Percentiles rank a stretch among this genome's conserved stretches.
Conservation (phyloP, 345 rosid species). For the Ailanthus altissimus region DNA sequence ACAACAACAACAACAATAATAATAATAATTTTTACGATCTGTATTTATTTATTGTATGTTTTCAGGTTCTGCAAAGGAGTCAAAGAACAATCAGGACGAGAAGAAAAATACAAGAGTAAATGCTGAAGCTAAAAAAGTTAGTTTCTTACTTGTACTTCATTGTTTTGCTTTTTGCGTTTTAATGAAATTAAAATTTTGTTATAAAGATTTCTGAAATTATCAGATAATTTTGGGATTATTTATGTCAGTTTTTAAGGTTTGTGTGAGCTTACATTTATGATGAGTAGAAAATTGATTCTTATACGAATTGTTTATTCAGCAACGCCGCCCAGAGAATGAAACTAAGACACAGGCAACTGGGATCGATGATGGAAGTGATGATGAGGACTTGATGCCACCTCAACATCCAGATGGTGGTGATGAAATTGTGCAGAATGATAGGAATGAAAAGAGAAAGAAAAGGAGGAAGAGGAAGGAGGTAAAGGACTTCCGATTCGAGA, state of each 20-base stretch:
- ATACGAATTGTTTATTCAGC: conserved; percentile 22
- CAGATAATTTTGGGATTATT: background rate
- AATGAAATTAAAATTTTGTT: background rate
- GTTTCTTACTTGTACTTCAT: background rate
- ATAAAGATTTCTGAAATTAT: background rate
- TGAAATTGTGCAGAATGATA: conserved; percentile 20
- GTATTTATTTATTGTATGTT: background rate
- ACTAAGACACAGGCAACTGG: conserved; percentile 18
- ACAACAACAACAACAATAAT: no score
- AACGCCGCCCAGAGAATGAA: conserved; percentile 23
- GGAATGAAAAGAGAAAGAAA: conserved; percentile 52
- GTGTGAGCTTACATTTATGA: background rate
- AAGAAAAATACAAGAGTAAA: conserved; percentile 11
- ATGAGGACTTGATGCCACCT: conserved; percentile 17
- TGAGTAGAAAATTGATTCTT: background rate
- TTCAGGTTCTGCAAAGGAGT: conserved; percentile 31
- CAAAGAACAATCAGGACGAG: conserved; percentile 29
- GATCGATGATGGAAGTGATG: conserved; percentile 27
- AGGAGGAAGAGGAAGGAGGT: conserved; percentile 71
- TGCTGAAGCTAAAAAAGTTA: conserved; percentile 19
- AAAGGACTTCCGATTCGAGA: conserved; percentile 67
- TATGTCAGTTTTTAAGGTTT: background rate
- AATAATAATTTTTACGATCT: background rate
- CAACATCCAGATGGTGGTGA: conserved; percentile 28
- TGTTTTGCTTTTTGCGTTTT: background rate